These are phyloP conservation scores for Salvia hispanica DNA, from an alignment of 257 asterid species.

Conservation along the genomic window DNA sequence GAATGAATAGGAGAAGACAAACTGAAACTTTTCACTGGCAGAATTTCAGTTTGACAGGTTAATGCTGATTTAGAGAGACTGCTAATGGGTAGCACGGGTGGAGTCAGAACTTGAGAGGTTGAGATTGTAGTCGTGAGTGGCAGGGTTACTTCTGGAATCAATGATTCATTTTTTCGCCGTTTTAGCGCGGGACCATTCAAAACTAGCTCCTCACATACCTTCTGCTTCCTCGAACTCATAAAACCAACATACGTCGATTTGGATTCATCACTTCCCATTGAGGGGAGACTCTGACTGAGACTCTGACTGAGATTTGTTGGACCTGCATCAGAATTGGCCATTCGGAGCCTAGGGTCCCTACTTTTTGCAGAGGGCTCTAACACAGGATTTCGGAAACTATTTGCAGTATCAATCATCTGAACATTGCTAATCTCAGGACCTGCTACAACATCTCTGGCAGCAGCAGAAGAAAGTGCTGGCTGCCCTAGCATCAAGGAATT, in stretches of 20 bases:
- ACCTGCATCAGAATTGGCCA: constrained; percentile 54
- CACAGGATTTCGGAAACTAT: constrained; percentile 44
- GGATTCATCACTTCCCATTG: constrained; percentile 44
- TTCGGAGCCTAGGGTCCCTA: constrained; percentile 95
- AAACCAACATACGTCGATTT: constrained; percentile 46
- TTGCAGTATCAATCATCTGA: constrained; percentile 38
- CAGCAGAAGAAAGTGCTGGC: constrained; percentile 46
- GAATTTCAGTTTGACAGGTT: constrained; percentile 33
- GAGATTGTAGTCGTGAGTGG: constrained; percentile 37
- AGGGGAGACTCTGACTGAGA: constrained; percentile 32
- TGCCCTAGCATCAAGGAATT: constrained; percentile 36
- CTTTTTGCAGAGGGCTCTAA: constrained; percentile 56
- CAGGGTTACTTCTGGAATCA: constrained; percentile 31
- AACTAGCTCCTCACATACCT: constrained; percentile 49
- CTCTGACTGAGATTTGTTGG: constrained; percentile 34
- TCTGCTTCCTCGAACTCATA: constrained; percentile 59
- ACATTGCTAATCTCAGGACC: constrained; percentile 44
- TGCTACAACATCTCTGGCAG: constrained; percentile 37
- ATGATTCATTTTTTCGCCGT: constrained; percentile 61
- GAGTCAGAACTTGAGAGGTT: constrained; percentile 27
- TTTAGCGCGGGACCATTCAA: constrained; percentile 65
- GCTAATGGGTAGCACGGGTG: constrained; percentile 34
- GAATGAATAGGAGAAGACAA: constrained; percentile 58
- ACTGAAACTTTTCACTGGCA: constrained; percentile 41
- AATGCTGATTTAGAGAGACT: constrained; percentile 22